These are phyloP conservation scores for Alternaria burnsii DNA, from an alignment of 2,329 filamentous ascomycete genomes.

Conservation along the genomic window DNA sequence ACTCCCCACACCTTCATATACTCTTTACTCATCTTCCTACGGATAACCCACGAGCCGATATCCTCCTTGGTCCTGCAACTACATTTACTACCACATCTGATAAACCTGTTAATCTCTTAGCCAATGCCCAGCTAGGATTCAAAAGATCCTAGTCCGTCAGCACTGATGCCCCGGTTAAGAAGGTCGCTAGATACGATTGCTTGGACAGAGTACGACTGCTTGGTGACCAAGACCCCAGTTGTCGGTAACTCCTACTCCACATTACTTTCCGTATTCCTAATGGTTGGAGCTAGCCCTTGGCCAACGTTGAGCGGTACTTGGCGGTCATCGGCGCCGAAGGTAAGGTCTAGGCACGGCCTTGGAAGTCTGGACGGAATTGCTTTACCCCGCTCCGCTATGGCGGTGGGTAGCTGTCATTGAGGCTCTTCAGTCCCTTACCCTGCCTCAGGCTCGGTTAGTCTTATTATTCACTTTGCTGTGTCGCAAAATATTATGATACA, in stretches of 20 bases:
- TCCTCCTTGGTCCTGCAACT: neutral
- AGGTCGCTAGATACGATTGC: conserved; percentile 16
- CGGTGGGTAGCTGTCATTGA: neutral
- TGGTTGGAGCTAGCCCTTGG: conserved; percentile 22
- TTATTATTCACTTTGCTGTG: neutral
- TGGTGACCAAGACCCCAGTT: conserved; percentile 10
- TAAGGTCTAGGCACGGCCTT: conserved; percentile 18
- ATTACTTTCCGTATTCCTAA: neutral
- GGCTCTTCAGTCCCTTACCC: neutral
- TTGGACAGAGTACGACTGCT: conserved; percentile 2
- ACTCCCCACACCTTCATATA: conserved; percentile 4
- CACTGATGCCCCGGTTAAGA: conserved; percentile 14
- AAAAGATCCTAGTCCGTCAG: conserved; percentile 1
- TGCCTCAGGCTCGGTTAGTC: neutral
- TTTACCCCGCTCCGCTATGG: conserved; percentile 16
- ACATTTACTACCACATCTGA: neutral
- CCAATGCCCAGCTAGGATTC: neutral
- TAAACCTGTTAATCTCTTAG: neutral
- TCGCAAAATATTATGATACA: neutral
- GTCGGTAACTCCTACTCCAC: neutral
- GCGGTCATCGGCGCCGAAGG: conserved; percentile 15
- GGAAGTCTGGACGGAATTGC: neutral
- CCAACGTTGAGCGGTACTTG: conserved; percentile 28
- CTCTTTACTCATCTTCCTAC: neutral
- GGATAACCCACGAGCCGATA: neutral